Evolutionary conservation across 192 early-diverging fungal species (phyloP).

Genomic region (Polychytrium aggregatum): DNA sequence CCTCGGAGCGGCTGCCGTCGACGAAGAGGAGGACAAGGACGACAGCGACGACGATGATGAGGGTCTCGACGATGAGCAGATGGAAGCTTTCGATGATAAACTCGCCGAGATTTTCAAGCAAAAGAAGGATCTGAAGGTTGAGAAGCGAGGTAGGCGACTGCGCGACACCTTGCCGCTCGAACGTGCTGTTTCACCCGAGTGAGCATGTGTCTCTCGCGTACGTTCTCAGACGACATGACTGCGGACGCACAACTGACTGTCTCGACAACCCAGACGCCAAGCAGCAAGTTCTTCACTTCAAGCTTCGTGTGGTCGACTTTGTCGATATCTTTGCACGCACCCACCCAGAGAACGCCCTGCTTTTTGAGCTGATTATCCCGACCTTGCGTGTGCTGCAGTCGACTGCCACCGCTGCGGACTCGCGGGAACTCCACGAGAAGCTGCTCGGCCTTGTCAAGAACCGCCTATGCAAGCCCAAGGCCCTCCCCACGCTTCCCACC

Average conservation of each 20-base stretch:
- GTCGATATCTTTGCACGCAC: slow-evolving; percentile 65
- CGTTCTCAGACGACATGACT: too few relatives aligned
- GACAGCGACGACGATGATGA: slow-evolving; percentile 51
- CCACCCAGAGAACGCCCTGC: slow-evolving; percentile 54
- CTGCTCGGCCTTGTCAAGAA: slow-evolving; percentile 49
- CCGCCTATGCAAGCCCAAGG: slow-evolving; percentile 50
- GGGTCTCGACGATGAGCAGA: slow-evolving; percentile 70
- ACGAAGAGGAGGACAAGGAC: slow-evolving; percentile 35
- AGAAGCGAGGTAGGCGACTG: slow-evolving; percentile 47
- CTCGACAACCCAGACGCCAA: slow-evolving; percentile 59
- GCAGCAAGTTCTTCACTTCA: slow-evolving; percentile 74
- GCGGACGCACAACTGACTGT: too few relatives aligned
- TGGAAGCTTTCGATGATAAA: slow-evolving; percentile 85
- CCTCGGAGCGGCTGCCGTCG: slow-evolving; percentile 26
- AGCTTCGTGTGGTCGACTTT: slow-evolving; percentile 77
- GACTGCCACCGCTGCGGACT: slow-evolving; percentile 24
- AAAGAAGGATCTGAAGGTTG: slow-evolving; percentile 64
- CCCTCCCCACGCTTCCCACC: slow-evolving; percentile 36
- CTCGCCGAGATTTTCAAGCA: slow-evolving; percentile 85
- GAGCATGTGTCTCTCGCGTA: too few relatives aligned
- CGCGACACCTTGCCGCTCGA: too few relatives aligned
- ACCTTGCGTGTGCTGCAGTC: slow-evolving; percentile 50
- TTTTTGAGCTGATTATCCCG: slow-evolving; percentile 60
- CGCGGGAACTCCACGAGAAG: slow-evolving; percentile 57
- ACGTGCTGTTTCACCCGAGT: too few relatives aligned